phyloP scores from a whole-genome alignment of 768 basidiomycete species.

The Trametes cingulata region DNA sequence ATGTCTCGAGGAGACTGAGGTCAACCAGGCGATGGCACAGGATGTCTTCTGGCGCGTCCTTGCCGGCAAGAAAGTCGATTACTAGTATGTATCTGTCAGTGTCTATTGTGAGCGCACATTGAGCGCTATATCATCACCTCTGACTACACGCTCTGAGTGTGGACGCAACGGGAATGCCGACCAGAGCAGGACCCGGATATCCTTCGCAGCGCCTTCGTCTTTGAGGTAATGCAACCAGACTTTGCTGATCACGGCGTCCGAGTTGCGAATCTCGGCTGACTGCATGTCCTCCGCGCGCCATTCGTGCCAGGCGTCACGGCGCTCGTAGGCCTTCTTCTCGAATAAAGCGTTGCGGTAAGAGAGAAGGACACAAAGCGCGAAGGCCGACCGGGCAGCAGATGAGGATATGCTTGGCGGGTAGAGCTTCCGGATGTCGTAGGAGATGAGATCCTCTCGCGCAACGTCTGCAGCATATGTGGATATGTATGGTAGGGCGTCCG shows the following conservation, averaged over 20 bases:
- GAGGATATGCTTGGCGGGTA: constrained; percentile 10
- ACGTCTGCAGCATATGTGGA: constrained; percentile 20
- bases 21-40: constrained; percentile 43
- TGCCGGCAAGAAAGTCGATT: constrained; percentile 40
- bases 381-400: constrained; percentile 20
- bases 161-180: constrained; percentile 40
- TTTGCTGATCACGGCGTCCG: constrained; percentile 37
- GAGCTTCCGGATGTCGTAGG: constrained; percentile 11
- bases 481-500: constrained; percentile 8
- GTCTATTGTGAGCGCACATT: neutral
- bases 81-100: constrained; percentile 34
- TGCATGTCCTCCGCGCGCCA: constrained; percentile 39
- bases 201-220: constrained; percentile 40
- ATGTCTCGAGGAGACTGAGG: constrained; percentile 41
- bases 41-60: constrained; percentile 38
- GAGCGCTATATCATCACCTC: constrained; percentile 25
- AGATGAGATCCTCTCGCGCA: constrained; percentile 11
- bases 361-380: constrained; percentile 28
- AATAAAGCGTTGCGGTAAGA: constrained; percentile 18
- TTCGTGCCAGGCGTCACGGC: constrained; percentile 42
- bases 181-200: constrained; percentile 55
- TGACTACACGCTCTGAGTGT: constrained; percentile 11
- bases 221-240: constrained; percentile 47
- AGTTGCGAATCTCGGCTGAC: constrained; percentile 28
- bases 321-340: neutral